phyloP scores from a whole-genome alignment of 305 asterid genomes.

The Fraxinus nigra region DNA sequence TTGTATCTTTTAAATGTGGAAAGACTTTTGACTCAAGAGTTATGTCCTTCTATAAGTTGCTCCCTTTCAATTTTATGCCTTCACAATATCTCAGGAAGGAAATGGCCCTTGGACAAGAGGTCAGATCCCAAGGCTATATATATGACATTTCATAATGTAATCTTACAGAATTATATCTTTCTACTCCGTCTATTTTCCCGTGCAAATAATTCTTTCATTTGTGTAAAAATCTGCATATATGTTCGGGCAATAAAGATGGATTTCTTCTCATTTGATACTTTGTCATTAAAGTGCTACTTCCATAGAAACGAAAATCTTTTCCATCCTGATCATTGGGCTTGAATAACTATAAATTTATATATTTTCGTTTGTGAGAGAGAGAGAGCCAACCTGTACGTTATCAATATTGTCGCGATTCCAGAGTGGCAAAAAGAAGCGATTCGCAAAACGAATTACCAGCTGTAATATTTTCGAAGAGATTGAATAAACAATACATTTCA shows the following conservation, averaged over 20 bases:
- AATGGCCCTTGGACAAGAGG: background rate
- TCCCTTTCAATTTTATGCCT: background rate
- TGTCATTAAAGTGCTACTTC: background rate
- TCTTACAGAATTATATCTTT: background rate
- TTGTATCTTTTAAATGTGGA: background rate
- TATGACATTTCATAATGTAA: background rate
- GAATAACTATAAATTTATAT: background rate
- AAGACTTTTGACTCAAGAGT: background rate
- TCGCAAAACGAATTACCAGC: slow-evolving; percentile 59
- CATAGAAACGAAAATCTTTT: background rate
- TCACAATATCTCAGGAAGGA: background rate
- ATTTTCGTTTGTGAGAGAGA: background rate
- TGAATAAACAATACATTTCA: background rate
- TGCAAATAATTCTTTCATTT: background rate
- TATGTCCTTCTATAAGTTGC: background rate
- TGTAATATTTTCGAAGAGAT: slow-evolving; percentile 22
- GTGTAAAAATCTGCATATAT: background rate
- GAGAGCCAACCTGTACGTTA: slow-evolving; percentile 42
- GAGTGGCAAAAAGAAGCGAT: slow-evolving; percentile 54
- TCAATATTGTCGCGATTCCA: slow-evolving; percentile 61
- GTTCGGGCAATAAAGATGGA: background rate
- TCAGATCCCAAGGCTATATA: background rate
- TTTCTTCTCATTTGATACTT: background rate
- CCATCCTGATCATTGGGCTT: background rate
- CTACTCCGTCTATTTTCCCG: background rate